Evolutionary conservation across 352 stramenopile genomes (phyloP), one percentile per base, ranked within the genome.

Genomic region (Phytophthora niederhauseri): DNA sequence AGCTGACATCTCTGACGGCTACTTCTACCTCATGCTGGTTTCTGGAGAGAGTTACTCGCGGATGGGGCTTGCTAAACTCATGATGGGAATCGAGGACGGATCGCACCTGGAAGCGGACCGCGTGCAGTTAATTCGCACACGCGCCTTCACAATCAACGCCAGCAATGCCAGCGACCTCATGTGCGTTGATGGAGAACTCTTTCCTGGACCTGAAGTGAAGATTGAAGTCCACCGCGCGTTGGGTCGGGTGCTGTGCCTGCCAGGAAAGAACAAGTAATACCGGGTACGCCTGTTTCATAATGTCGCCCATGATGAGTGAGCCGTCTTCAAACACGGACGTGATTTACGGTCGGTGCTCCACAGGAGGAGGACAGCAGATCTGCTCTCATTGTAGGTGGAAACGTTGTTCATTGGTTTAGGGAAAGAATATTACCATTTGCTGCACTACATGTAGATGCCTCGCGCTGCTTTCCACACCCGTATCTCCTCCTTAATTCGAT

Each of bases 181-280:
- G 20, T 91, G 79, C 46, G 70, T 93, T 17, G 85, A 93, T 64
- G 85, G 85, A 6, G 85, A 93, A 41, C 61, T 78, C 26, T 85
- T 93, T 41, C 51, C 59, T 7, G 85, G 85, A 0, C 70, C 73
- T 5, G 67, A 79, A 52, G 49, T 85, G 15, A 75, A 84, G 64
- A 77, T 83, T 43, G 73, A 89, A 61, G 72, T 85, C 22, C 79
- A 87, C 41, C 76, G 75, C 28, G 79, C 58, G 26, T 54, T 89
- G 52, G 81, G 77, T 15, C 81, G 81, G 38, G 61, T 89, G 24
- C 53, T 89, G n/a, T 70, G 66, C 19, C 51, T 82, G 6, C 64
- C 76, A 48, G 31, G 26, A 52, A 71, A 30, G n/a, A 68, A 50
- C n/a, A 52, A 66, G 30, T 68, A 57, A 28, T 22, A 31, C 4